Percentiles rank a stretch among this genome's conserved stretches.
Evolutionary conservation across 2,329 filamentous ascomycete genomes (phyloP).

Genomic region (Fusarium pseudocircinatum): DNA sequence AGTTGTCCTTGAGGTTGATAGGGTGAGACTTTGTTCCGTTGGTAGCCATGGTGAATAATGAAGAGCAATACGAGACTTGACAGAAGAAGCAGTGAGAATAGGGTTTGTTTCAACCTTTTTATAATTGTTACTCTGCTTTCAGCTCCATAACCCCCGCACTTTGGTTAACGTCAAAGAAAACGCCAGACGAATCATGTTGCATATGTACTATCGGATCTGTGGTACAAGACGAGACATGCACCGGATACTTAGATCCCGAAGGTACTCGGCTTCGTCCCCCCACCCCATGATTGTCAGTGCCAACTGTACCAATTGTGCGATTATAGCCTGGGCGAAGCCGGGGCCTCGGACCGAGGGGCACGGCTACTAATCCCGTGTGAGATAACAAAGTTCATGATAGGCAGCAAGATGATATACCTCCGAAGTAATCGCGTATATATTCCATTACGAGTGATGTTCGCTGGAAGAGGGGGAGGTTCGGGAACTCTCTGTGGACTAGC

Average conservation of each 20-base stretch:
- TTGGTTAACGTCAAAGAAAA: not conserved
- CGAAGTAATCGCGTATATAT: not conserved
- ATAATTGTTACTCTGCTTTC: not conserved
- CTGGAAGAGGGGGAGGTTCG: not conserved
- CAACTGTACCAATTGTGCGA: not conserved
- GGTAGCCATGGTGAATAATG: slow-evolving; percentile 7
- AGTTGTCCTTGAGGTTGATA: slow-evolving; percentile 24
- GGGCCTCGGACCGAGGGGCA: slow-evolving; percentile 9
- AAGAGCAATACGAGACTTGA: not conserved
- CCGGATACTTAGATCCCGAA: slow-evolving; percentile 10
- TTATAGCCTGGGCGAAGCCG: not conserved
- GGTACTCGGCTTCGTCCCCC: not conserved
- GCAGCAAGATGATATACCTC: too few species aligned
- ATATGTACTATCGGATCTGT: not conserved
- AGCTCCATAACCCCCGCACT: slow-evolving; percentile 19
- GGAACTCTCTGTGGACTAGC: not conserved
- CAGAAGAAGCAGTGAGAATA: not conserved
- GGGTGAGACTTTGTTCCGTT: slow-evolving; percentile 14
- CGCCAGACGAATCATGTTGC: slow-evolving; percentile 10
- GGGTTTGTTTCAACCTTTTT: not conserved
- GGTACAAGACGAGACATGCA: not conserved
- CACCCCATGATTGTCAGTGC: not conserved
- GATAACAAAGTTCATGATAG: not conserved
- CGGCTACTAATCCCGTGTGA: not conserved
- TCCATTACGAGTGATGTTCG: not conserved